These are phyloP conservation scores for Heteromeles arbutifolia DNA, from an alignment of 306 rosid genomes.

Conservation along the genomic window DNA sequence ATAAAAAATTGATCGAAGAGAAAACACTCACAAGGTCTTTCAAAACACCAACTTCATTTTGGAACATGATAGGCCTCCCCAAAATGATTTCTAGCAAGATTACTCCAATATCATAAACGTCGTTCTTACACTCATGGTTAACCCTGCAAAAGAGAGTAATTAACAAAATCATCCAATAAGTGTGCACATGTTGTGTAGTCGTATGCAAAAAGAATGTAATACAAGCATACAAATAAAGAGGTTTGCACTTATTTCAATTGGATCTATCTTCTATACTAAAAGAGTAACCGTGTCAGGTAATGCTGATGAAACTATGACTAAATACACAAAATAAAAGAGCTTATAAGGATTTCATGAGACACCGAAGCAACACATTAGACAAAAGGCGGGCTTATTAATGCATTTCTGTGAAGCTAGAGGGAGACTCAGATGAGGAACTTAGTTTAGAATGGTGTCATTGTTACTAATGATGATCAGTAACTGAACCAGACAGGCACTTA, in stretches of 20 bases:
- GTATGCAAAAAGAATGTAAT: not conserved
- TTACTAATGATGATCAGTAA: not conserved
- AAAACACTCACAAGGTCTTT: slow-evolving; percentile 78
- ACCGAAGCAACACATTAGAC: not conserved
- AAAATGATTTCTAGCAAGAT: slow-evolving; percentile 75
- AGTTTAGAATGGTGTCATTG: not conserved
- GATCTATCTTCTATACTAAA: not conserved
- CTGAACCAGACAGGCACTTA: not conserved
- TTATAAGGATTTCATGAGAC: not conserved
- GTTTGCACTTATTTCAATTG: not conserved
- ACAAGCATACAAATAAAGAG: too few species aligned
- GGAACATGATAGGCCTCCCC: slow-evolving; percentile 80
- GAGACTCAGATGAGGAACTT: not conserved
- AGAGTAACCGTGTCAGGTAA: not conserved
- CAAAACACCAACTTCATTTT: slow-evolving; percentile 67
- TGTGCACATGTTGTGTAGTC: not conserved
- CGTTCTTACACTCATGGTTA: slow-evolving; percentile 59
- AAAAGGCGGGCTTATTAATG: not conserved
- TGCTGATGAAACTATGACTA: not conserved
- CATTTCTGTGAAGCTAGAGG: not conserved
- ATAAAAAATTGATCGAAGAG: not conserved
- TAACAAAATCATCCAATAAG: not conserved
- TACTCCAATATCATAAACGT: slow-evolving; percentile 83
- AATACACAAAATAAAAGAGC: not conserved
- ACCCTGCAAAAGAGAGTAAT: slow-evolving; percentile 32